A percentile compares a stretch with the other conserved stretches of the same genome.
These are phyloP conservation scores for Citrullus amarus DNA, from an alignment of 306 rosid genomes.

Conservation along the genomic window DNA sequence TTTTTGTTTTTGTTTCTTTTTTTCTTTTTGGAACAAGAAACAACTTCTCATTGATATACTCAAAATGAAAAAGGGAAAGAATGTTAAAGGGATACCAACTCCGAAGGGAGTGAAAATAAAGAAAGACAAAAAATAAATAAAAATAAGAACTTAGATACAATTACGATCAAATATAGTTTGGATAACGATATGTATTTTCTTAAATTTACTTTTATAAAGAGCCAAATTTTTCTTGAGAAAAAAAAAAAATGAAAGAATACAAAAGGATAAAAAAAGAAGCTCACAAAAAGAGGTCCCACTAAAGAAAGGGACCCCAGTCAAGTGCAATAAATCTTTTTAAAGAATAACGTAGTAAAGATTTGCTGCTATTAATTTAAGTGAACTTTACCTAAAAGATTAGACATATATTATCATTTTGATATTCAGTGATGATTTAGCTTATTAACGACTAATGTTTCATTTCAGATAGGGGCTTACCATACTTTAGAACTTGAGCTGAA, in stretches of 20 bases:
- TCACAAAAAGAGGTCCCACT: background rate
- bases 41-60: no score
- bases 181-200: background rate
- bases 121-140: background rate
- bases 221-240: background rate
- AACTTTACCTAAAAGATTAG: background rate
- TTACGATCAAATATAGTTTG: background rate
- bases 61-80: background rate
- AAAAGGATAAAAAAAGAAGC: no score
- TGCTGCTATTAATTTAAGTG: background rate
- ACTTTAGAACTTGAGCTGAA: conserved; percentile 91
- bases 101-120: background rate
- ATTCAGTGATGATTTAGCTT: conserved; percentile 6
- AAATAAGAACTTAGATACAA: background rate
- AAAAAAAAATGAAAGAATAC: background rate
- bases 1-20: no score
- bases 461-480: conserved; percentile 88
- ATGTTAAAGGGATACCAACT: background rate
- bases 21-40: no score
- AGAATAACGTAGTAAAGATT: background rate
- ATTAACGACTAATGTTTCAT: conserved; percentile 3
- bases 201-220: no score
- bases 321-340: no score
- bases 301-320: background rate
- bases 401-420: background rate